Evolutionary conservation across 2,329 filamentous ascomycete genomes (phyloP), one percentile per base, ranked within the genome.

Genomic region (Cordyceps fumosorosea): DNA sequence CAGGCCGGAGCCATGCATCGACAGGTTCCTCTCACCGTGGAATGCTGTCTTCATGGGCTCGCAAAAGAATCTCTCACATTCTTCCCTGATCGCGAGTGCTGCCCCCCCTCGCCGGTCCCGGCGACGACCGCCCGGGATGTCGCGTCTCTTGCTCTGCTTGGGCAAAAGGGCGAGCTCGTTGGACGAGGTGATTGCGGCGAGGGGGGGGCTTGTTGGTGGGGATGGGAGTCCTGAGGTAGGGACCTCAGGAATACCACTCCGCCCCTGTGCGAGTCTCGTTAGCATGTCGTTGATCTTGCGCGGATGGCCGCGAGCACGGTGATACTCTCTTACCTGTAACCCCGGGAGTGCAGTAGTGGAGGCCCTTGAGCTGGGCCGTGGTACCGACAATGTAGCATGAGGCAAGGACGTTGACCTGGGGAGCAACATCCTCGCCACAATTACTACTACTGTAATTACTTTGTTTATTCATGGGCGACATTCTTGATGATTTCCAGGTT

Each of bases 41-140:
- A 97, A 96, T 82, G 90, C 89, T 81, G 88, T 81, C 81, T 86
- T 89, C 87, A 96, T 90, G 84, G 88, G 89, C 89, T 93, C 91
- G 81, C 93, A 96, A 86, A 96, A 96, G 89, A 96, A 93, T 84
- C 93, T 97, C 92, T 96, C 93, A 96, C 93, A 96, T 91, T 96
- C 92, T 92, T 89, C 92, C 90, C 89, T 92, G 84, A 96, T 96
- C 82, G 88, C 88, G 80, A 90, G 87, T 89, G 91, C 87, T 88
- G 92, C 92, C 91, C 92, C 92, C 90, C 89, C 89, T 89, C 83
- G 84, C 74, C 84, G 81, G 75, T 78, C 77, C 74, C 75, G 73
- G 72, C 72, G 73, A 67, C 70, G 69, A 70, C 73, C 67, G 64
- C 69, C 74, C 70, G 74, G 74, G 68, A 73, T 74, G 66, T 76